Conservation (phyloP, 2,329 filamentous ascomycete species). For the Aaosphaeria arxii region DNA sequence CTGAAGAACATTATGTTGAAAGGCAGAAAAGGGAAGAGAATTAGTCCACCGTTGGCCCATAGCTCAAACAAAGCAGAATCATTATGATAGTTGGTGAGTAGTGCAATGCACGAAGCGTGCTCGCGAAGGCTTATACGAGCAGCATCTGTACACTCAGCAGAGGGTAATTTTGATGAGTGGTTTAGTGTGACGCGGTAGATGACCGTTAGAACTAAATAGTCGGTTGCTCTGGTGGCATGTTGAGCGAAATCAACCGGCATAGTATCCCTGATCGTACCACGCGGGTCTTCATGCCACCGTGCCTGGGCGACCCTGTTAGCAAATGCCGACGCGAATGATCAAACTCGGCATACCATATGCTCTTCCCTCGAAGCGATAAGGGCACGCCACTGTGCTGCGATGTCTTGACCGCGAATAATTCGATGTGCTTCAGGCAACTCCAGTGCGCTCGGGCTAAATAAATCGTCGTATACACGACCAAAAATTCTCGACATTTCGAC, state of each 20-base stretch:
- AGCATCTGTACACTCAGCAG: not conserved
- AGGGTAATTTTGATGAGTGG: not conserved
- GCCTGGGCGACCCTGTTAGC: not conserved
- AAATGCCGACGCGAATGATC: not conserved
- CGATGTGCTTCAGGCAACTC: no score
- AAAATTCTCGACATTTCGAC: not conserved
- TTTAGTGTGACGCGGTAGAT: constrained; percentile 1
- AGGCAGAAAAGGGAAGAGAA: not conserved
- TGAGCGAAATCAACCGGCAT: not conserved
- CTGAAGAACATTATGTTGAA: not conserved
- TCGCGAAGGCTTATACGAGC: not conserved
- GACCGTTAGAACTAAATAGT: constrained; percentile 2
- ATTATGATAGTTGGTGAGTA: not conserved
- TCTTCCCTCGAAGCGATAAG: constrained; percentile 1
- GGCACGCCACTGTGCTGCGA: constrained; percentile 3
- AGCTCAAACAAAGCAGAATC: not conserved
- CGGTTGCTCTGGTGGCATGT: constrained; percentile 1
- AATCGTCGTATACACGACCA: not conserved
- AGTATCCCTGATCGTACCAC: constrained; percentile 1
- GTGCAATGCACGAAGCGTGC: not conserved
- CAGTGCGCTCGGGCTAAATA: not conserved
- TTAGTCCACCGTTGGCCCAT: not conserved
- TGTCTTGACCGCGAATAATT: not conserved
- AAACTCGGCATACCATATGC: constrained; percentile 1
- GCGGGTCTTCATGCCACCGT: not conserved